Conservation (phyloP, 164 flowering plant species). For the Tinospora cordifolia region DNA sequence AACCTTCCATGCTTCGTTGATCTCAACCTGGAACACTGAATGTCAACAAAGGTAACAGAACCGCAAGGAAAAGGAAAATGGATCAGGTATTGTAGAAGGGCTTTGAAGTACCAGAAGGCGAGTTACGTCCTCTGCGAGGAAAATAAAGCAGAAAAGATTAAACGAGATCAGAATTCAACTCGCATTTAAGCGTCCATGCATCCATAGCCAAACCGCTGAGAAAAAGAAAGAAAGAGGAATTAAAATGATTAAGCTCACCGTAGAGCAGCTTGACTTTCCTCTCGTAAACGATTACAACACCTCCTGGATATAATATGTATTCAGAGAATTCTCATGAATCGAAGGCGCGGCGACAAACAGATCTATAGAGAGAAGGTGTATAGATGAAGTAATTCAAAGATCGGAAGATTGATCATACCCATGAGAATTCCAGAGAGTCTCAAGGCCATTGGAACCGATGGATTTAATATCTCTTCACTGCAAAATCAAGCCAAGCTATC, state of each 20-base stretch:
- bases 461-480: conserved; percentile 92
- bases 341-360: too few relatives aligned
- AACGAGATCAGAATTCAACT: too few relatives aligned
- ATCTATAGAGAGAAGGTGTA: too few relatives aligned
- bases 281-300: conserved; percentile 84
- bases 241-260: conserved; percentile 41
- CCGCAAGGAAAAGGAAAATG: neutral
- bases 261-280: conserved; percentile 82
- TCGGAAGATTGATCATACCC: conserved; percentile 51
- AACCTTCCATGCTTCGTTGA: conserved; percentile 82
- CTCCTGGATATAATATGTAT: conserved; percentile 45
- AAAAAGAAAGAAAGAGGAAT: neutral
- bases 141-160: neutral
- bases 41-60: neutral
- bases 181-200: neutral
- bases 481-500: conserved; percentile 1
- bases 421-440: conserved; percentile 92
- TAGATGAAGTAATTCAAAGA: neutral
- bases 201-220: neutral
- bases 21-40: conserved; percentile 41
- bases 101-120: conserved; percentile 56
- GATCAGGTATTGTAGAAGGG: conserved; percentile 3
- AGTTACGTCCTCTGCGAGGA: conserved; percentile 56
- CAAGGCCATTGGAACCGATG: conserved; percentile 88
- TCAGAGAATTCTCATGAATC: too few relatives aligned